Conservation (phyloP, 2,329 filamentous ascomycete genomes). For the Exophiala bonariae region DNA sequence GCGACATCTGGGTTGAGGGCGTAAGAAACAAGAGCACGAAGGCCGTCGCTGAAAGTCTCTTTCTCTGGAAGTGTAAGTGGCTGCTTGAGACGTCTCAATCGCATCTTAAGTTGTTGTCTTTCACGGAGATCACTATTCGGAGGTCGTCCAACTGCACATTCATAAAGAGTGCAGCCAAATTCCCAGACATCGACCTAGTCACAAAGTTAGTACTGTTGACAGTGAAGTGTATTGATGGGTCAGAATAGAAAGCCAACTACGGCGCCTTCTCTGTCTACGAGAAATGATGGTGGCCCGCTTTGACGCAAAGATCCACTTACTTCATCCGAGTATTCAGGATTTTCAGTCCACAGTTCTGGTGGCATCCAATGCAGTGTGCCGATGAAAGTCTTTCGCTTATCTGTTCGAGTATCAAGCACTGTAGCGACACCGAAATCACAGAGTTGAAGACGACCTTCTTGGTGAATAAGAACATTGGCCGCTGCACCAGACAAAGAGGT, state of each 20-base stretch:
- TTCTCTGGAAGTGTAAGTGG: slow-evolving; percentile 43
- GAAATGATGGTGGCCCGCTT: background rate
- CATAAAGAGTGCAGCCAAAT: slow-evolving; percentile 51
- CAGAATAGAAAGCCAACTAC: too few relatives aligned
- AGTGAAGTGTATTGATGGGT: background rate
- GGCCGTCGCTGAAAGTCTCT: slow-evolving; percentile 43
- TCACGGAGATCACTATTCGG: slow-evolving; percentile 49
- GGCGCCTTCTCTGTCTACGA: too few relatives aligned
- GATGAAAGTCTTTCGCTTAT: slow-evolving; percentile 65
- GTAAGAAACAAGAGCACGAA: slow-evolving; percentile 47
- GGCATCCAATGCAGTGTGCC: slow-evolving; percentile 69
- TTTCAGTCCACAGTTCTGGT: slow-evolving; percentile 55
- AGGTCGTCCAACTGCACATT: slow-evolving; percentile 50
- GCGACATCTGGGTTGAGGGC: slow-evolving; percentile 44
- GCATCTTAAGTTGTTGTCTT: slow-evolving; percentile 30
- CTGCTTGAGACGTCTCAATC: slow-evolving; percentile 47
- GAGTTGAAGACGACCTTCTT: slow-evolving; percentile 62
- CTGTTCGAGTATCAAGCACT: slow-evolving; percentile 58
- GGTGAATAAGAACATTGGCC: slow-evolving; percentile 64
- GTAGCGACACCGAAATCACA: slow-evolving; percentile 68
- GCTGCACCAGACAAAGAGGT: slow-evolving; percentile 35
- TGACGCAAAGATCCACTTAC: slow-evolving; percentile 31
- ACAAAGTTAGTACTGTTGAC: slow-evolving; percentile 6
- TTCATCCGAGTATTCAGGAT: slow-evolving; percentile 49
- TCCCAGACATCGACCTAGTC: slow-evolving; percentile 51